Evolutionary conservation across 306 rosid genomes (phyloP).

Genomic region (Lathyrus aphaca): DNA sequence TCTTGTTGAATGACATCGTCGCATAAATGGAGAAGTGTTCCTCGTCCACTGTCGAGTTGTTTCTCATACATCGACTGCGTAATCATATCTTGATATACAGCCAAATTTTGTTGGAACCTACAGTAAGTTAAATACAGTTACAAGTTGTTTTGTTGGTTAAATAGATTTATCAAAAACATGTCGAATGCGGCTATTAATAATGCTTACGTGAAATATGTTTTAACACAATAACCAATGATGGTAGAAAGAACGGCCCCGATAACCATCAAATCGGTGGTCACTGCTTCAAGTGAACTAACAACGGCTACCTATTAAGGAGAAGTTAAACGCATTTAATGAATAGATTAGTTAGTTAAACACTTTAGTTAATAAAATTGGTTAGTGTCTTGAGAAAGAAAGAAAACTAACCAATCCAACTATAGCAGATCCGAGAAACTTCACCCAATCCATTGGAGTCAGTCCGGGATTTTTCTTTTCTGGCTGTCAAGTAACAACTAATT

Average conservation of each 20-base stretch:
- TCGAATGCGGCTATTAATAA: neutral
- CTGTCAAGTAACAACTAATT: slow-evolving; percentile 48
- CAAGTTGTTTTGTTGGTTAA: slow-evolving; percentile 2
- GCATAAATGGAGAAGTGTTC: slow-evolving; percentile 88
- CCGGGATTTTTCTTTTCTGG: slow-evolving; percentile 97
- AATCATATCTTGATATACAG: slow-evolving; percentile 77
- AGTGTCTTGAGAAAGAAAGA: slow-evolving; percentile 2
- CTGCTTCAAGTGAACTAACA: slow-evolving; percentile 62
- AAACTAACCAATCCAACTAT: slow-evolving; percentile 85
- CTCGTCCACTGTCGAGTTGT: slow-evolving; percentile 92
- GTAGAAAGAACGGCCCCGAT: slow-evolving; percentile 74
- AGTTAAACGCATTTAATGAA: slow-evolving; percentile 21
- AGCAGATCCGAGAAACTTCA: slow-evolving; percentile 79
- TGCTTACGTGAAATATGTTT: slow-evolving; percentile 89
- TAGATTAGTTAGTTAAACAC: neutral
- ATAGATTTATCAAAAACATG: neutral
- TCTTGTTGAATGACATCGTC: slow-evolving; percentile 98
- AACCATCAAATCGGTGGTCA: slow-evolving; percentile 68
- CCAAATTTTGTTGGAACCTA: slow-evolving; percentile 86
- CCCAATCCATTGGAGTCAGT: slow-evolving; percentile 99
- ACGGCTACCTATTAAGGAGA: slow-evolving; percentile 68
- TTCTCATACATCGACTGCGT: slow-evolving; percentile 94
- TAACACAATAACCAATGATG: slow-evolving; percentile 77
- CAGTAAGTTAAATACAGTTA: slow-evolving; percentile 19
- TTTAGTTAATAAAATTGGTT: neutral